phyloP scores from a whole-genome alignment of 148 eudicot genomes.

The Limonium bicolor region DNA sequence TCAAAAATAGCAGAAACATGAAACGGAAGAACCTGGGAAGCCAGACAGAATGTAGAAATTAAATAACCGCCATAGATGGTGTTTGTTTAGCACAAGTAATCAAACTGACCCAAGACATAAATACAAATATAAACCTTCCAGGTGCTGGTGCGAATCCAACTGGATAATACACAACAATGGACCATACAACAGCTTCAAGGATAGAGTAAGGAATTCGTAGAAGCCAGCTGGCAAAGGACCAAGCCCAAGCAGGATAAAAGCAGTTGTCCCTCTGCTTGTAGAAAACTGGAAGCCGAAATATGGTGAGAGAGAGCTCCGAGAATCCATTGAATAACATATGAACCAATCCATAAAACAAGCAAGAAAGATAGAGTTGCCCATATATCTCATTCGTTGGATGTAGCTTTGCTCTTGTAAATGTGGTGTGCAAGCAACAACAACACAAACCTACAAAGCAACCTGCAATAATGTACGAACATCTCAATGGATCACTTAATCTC shows the following conservation, averaged over 20 bases:
- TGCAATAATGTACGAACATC: slow-evolving; percentile 6
- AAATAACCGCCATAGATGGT: neutral
- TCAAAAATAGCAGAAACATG: slow-evolving; percentile 41
- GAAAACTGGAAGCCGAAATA: slow-evolving; percentile 71
- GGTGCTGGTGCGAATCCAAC: slow-evolving; percentile 61
- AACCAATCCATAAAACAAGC: slow-evolving; percentile 45
- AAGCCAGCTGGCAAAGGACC: slow-evolving; percentile 59
- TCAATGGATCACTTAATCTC: neutral
- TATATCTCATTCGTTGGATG: slow-evolving; percentile 43
- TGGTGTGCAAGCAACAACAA: slow-evolving; percentile 50
- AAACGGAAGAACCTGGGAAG: slow-evolving; percentile 64
- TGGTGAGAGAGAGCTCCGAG: slow-evolving; percentile 71
- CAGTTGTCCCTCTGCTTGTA: slow-evolving; percentile 78
- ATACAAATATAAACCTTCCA: slow-evolving; percentile 35
- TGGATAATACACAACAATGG: slow-evolving; percentile 42
- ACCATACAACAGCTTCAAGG: slow-evolving; percentile 69
- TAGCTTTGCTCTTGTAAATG: slow-evolving; percentile 41
- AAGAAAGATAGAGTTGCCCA: slow-evolving; percentile 54
- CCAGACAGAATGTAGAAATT: neutral
- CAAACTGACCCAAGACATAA: neutral
- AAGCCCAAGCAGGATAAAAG: slow-evolving; percentile 87
- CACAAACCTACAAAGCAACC: slow-evolving; percentile 63
- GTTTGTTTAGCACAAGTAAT: neutral
- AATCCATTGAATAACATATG: slow-evolving; percentile 89
- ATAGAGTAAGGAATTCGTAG: slow-evolving; percentile 61